phyloP scores from a whole-genome alignment of 2,329 filamentous ascomycete species.

The Diaporthe destruens region DNA sequence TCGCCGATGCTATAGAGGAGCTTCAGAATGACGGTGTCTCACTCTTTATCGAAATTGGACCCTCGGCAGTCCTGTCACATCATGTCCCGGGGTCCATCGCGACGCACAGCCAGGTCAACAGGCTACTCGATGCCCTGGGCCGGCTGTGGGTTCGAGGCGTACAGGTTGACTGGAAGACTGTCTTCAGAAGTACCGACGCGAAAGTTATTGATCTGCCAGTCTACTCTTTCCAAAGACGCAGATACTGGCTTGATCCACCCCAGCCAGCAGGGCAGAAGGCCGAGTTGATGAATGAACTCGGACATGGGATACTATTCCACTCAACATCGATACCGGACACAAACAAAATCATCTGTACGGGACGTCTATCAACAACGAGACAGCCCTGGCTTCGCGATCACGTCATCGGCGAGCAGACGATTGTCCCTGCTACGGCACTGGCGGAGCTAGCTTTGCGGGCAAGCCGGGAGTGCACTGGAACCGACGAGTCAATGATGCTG shows the following conservation, averaged over 20 bases:
- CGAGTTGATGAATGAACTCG: not conserved
- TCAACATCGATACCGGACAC: not conserved
- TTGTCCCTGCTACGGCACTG: conserved; percentile 2
- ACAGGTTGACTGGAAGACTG: conserved; percentile 8
- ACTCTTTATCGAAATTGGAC: conserved; percentile 14
- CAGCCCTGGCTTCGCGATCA: conserved; percentile 15
- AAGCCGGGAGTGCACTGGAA: not conserved
- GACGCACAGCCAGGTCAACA: not conserved
- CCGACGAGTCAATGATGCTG: not conserved
- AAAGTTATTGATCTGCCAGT: conserved; percentile 9
- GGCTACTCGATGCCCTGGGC: conserved; percentile 7
- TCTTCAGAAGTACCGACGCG: not conserved
- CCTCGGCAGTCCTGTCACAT: conserved; percentile 6
- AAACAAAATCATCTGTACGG: not conserved
- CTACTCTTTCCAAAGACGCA: conserved; percentile 22
- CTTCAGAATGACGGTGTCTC: not conserved
- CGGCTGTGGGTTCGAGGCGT: conserved; percentile 22
- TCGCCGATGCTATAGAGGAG: not conserved
- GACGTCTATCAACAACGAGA: not conserved
- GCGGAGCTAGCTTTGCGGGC: not conserved
- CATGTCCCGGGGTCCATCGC: conserved; percentile 18
- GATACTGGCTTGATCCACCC: conserved; percentile 24
- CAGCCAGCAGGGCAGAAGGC: not conserved
- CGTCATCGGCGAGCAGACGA: not conserved
- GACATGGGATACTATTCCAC: conserved; percentile 3